Percentiles rank a stretch among this genome's conserved stretches.
These are phyloP conservation scores for Trametes pubescens DNA, from an alignment of 1,284 basidiomycete genomes.

Conservation along the genomic window DNA sequence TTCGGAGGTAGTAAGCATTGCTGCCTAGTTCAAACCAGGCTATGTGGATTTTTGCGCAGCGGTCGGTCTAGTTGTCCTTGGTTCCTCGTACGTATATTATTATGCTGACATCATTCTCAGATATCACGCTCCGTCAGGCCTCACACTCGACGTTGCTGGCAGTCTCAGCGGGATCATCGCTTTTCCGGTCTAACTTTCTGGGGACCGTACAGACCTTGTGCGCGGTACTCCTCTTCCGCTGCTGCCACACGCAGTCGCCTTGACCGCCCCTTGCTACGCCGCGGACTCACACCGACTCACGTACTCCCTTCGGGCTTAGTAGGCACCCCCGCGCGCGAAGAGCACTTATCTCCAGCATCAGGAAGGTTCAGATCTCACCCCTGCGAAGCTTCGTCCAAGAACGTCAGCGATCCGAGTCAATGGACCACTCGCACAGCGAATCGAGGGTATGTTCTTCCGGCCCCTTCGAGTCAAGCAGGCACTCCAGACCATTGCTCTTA, in stretches of 20 bases:
- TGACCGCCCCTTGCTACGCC: conserved; percentile 11
- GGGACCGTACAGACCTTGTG: conserved; percentile 14
- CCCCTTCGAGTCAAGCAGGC: neutral
- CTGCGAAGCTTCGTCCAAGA: neutral
- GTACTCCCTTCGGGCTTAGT: conserved; percentile 23
- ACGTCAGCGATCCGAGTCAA: conserved; percentile 10
- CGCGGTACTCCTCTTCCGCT: neutral
- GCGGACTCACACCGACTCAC: conserved; percentile 18
- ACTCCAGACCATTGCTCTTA: neutral
- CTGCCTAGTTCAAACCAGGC: neutral
- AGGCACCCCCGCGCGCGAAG: conserved; percentile 9
- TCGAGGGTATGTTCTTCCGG: conserved; percentile 10
- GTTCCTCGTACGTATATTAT: neutral
- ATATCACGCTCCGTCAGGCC: neutral
- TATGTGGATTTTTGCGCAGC: conserved; percentile 16
- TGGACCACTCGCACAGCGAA: conserved; percentile 13
- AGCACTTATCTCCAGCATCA: conserved; percentile 17
- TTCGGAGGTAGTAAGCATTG: conserved; percentile 13
- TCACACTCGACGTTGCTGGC: neutral
- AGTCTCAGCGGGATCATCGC: neutral
- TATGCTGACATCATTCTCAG: conserved; percentile 2
- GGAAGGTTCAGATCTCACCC: conserved; percentile 18
- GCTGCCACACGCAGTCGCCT: conserved; percentile 15
- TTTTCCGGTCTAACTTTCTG: conserved; percentile 16
- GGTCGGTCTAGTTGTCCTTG: neutral